phyloP scores from a whole-genome alignment of 305 asterid genomes.

The Fraxinus greggii region DNA sequence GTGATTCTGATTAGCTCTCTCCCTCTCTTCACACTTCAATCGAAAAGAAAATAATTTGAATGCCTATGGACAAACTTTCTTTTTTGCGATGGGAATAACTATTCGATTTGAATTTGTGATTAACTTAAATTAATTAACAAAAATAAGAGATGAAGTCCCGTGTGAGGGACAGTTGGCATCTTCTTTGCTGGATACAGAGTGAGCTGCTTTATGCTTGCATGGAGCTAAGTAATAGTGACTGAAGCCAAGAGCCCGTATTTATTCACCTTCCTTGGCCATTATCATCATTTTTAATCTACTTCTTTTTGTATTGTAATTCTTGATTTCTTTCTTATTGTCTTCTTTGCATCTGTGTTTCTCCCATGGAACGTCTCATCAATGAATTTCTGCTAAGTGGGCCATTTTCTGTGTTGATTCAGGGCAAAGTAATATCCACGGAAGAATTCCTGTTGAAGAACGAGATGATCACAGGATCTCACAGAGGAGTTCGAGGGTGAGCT shows the following conservation, averaged over 20 bases:
- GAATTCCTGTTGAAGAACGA: conserved; percentile 41
- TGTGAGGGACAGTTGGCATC: not conserved
- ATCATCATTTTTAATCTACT: not conserved
- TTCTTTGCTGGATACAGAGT: not conserved
- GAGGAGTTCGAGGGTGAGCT: conserved; percentile 62
- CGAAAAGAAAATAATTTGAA: not conserved
- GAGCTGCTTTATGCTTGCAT: not conserved
- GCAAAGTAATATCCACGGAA: conserved; percentile 42
- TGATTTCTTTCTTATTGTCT: not conserved
- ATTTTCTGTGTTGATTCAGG: conserved; percentile 46
- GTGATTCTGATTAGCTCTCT: not conserved
- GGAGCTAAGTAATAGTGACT: not conserved
- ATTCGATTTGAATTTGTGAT: not conserved
- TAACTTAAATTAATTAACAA: not conserved
- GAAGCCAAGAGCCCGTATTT: not conserved
- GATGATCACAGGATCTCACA: conserved; percentile 40
- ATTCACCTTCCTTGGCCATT: not conserved
- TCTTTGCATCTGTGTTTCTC: not conserved
- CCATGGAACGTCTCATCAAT: conserved; percentile 9
- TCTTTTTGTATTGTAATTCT: not conserved
- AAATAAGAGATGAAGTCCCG: not conserved
- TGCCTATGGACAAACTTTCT: not conserved
- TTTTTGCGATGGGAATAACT: not conserved
- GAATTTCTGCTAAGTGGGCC: conserved; percentile 15
- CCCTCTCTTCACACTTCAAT: not conserved